Conservation (phyloP, 1,284 basidiomycete genomes). For the Ustilago xerochloae region DNA sequence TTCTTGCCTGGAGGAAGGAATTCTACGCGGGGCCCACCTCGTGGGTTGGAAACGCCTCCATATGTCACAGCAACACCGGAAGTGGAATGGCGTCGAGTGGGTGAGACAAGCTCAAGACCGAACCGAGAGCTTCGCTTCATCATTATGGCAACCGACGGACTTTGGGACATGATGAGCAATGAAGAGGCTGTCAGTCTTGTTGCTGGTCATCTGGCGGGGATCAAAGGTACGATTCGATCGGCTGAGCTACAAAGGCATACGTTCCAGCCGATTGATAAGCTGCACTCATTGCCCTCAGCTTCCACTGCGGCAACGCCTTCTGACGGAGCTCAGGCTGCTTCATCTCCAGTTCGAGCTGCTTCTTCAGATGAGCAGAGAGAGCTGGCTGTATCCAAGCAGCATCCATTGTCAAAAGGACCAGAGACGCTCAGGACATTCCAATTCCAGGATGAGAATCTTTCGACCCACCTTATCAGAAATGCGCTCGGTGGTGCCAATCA, state of each 20-base stretch:
- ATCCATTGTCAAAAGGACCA: slow-evolving; percentile 60
- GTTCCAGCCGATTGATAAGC: slow-evolving; percentile 53
- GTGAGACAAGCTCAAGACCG: slow-evolving; percentile 51
- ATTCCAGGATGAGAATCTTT: slow-evolving; percentile 79
- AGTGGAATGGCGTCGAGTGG: slow-evolving; percentile 53
- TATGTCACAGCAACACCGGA: slow-evolving; percentile 89
- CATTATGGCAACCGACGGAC: slow-evolving; percentile 89
- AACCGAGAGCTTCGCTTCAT: slow-evolving; percentile 69
- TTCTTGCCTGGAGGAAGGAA: slow-evolving; percentile 63
- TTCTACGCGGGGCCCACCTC: slow-evolving; percentile 55
- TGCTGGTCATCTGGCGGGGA: slow-evolving; percentile 64
- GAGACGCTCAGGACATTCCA: slow-evolving; percentile 53
- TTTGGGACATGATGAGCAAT: slow-evolving; percentile 95
- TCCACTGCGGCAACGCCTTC: neutral
- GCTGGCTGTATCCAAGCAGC: slow-evolving; percentile 52
- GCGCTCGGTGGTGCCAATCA: slow-evolving; percentile 88
- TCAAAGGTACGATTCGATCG: slow-evolving; percentile 58
- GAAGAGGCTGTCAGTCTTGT: slow-evolving; percentile 88
- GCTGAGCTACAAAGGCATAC: slow-evolving; percentile 55
- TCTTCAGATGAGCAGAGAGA: slow-evolving; percentile 39
- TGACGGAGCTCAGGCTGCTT: slow-evolving; percentile 73
- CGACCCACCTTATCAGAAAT: slow-evolving; percentile 92
- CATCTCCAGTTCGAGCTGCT: slow-evolving; percentile 13
- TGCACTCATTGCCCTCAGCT: slow-evolving; percentile 23
- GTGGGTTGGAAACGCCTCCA: slow-evolving; percentile 75